Evolutionary conservation across 2,329 filamentous ascomycete genomes (phyloP).

Genomic region (Gyromitra esculenta): DNA sequence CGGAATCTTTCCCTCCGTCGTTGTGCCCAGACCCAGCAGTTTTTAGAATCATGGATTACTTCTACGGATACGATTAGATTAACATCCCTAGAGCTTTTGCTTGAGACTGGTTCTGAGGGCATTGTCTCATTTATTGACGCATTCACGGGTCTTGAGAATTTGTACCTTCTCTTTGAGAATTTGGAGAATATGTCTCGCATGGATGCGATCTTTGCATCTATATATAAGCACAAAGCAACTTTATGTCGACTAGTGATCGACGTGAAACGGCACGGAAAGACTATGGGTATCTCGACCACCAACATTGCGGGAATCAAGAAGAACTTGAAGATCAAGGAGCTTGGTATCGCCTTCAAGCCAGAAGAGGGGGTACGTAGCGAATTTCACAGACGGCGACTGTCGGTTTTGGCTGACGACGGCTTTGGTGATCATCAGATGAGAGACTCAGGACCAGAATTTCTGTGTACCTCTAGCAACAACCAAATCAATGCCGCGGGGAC

Average conservation of each 20-base stretch:
- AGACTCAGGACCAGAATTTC: slow-evolving; percentile 13
- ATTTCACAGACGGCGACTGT: not conserved
- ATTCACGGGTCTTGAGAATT: slow-evolving; percentile 30
- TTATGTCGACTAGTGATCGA: slow-evolving; percentile 28
- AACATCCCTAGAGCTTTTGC: slow-evolving; percentile 24
- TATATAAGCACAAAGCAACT: slow-evolving; percentile 27
- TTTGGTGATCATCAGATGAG: not conserved
- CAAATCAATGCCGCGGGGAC: not conserved
- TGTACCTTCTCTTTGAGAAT: slow-evolving; percentile 28
- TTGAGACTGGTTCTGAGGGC: slow-evolving; percentile 10
- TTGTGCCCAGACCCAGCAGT: not conserved
- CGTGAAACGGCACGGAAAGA: slow-evolving; percentile 19
- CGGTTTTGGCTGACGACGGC: not conserved
- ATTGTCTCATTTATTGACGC: slow-evolving; percentile 8
- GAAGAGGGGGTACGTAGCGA: slow-evolving; percentile 20
- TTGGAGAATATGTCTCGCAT: not conserved
- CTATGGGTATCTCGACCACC: slow-evolving; percentile 7
- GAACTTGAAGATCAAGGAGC: slow-evolving; percentile 19
- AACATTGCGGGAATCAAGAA: slow-evolving; percentile 14
- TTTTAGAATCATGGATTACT: slow-evolving; percentile 7
- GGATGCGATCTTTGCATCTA: slow-evolving; percentile 8
- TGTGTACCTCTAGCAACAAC: not conserved
- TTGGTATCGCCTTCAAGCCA: slow-evolving; percentile 14
- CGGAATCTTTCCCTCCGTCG: slow-evolving; percentile 23
- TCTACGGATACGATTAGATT: slow-evolving; percentile 1